phyloP scores from a whole-genome alignment of 2,329 filamentous ascomycete species.

The Exophiala dermatitidis region DNA sequence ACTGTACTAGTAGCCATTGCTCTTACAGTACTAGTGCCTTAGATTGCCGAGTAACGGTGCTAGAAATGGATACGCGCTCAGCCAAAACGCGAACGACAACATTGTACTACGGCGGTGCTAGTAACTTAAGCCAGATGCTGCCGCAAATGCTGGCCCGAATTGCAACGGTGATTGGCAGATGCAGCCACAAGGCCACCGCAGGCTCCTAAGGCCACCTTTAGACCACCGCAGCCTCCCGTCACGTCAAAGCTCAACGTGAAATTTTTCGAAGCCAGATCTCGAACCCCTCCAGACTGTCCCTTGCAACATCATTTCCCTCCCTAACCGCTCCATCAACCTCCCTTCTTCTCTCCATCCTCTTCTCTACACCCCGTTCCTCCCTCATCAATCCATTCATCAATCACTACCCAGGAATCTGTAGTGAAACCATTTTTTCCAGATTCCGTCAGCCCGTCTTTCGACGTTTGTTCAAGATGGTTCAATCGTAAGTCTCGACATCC shows the following conservation, averaged over 20 bases:
- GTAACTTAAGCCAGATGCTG: neutral
- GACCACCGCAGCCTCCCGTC: neutral
- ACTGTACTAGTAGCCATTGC: no score
- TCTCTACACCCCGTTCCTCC: slow-evolving; percentile 18
- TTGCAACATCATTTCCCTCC: neutral
- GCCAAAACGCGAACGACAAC: no score
- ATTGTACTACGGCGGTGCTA: neutral
- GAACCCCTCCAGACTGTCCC: neutral
- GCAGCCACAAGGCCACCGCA: neutral
- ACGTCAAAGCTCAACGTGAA: slow-evolving; percentile 11
- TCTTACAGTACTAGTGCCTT: neutral
- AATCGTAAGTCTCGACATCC: slow-evolving; percentile 45
- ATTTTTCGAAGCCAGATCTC: slow-evolving; percentile 1
- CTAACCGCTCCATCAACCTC: neutral
- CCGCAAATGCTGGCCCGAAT: neutral
- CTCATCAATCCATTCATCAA: slow-evolving; percentile 19
- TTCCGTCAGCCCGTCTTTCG: slow-evolving; percentile 3
- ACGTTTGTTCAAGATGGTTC: slow-evolving; percentile 47
- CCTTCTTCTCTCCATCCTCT: slow-evolving; percentile 5
- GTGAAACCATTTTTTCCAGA: slow-evolving; percentile 6
- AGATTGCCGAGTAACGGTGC: neutral
- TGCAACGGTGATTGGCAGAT: neutral
- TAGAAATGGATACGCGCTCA: neutral
- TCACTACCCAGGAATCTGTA: slow-evolving; percentile 16
- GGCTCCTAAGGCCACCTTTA: neutral